Base-by-base conservation (phyloP, 169 alveolate genomes). In the Plasmodium yoelii region DNA sequence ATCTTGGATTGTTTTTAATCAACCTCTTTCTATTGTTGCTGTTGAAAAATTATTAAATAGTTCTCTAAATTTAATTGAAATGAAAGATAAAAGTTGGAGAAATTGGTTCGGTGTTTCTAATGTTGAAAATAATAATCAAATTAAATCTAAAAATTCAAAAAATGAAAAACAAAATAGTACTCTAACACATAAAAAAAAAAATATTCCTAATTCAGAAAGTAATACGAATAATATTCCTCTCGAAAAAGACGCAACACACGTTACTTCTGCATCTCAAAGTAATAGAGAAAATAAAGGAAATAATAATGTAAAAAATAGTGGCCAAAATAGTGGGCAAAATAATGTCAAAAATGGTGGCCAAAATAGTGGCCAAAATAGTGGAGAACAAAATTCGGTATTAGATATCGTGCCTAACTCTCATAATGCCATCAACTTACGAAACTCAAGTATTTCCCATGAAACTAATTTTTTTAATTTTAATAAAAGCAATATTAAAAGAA, bases 1-100 rank as follows among this genome's bases (percentile, higher is more conserved):
- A 42, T 96, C 98, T 7, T 95, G 97, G 96, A 92, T 94, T 51
- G 96, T 96, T 28, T 96, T 94, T 87, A 95, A 96, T 68, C 94
- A 92, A 86, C 98, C 98, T 9, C 94, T 96, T 19, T 95, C 98
- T 22, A 88, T 95, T 19, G 80, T 87, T 49, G 95, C 97, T 34
- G 88, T 96, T 10, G 93, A 92, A 55, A 93, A 82, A 46, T 91
- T 96, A 47, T 74, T 96, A 73, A 88, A 94, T 47, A 67, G 84
- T 5, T 82, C 90, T 51, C 51, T 82, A 15, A 82, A 70, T 0
- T 57, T 82, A 44, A 49, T 68, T 15, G 90, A 82, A 68, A 57
- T 49, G 28, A 82, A 82, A 34, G 90, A 82, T 28, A 82, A 82
- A 70, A 61, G 90, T 5, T 82, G 90, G 90, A 82, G 90, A 67